Percentiles rank a stretch among this genome's conserved stretches.
These are phyloP conservation scores for Alternaria gaisen DNA, from an alignment of 2,329 filamentous ascomycete species.

Conservation along the genomic window DNA sequence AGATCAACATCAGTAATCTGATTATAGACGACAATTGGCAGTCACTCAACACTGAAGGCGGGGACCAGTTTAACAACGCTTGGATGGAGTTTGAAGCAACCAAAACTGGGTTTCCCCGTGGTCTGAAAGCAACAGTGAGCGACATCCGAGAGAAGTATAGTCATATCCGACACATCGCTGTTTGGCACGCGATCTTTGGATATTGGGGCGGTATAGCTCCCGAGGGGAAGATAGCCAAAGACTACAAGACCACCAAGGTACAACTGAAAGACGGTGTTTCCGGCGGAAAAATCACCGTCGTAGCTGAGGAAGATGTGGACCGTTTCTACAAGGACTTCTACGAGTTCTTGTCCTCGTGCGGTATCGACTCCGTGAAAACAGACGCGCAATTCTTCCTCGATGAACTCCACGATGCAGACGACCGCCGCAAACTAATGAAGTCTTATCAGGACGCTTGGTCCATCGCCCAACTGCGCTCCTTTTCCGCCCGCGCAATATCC, in stretches of 20 bases:
- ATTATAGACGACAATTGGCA: slow-evolving; percentile 97
- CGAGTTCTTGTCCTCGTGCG: slow-evolving; percentile 74
- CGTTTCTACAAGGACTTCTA: slow-evolving; percentile 94
- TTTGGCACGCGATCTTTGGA: slow-evolving; percentile 84
- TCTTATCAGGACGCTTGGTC: slow-evolving; percentile 89
- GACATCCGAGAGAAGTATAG: slow-evolving; percentile 75
- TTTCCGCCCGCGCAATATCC: slow-evolving; percentile 80
- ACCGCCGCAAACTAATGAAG: slow-evolving; percentile 75
- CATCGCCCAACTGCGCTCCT: slow-evolving; percentile 77
- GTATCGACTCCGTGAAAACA: slow-evolving; percentile 89
- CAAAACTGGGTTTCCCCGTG: slow-evolving; percentile 77
- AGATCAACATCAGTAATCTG: slow-evolving; percentile 81
- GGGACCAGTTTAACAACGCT: slow-evolving; percentile 50
- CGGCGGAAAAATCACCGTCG: slow-evolving; percentile 73
- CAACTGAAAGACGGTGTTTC: slow-evolving; percentile 64
- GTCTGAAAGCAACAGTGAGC: slow-evolving; percentile 75
- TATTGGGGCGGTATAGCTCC: slow-evolving; percentile 82
- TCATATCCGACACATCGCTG: slow-evolving; percentile 81
- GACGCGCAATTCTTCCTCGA: slow-evolving; percentile 93
- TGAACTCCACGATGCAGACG: slow-evolving; percentile 71
- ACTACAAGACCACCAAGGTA: slow-evolving; percentile 76
- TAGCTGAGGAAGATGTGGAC: slow-evolving; percentile 76
- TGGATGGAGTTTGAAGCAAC: slow-evolving; percentile 92
- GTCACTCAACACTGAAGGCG: slow-evolving; percentile 56
- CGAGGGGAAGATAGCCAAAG: slow-evolving; percentile 74